Evolutionary conservation across 306 rosid genomes (phyloP), one percentile per base, ranked within the genome.

Genomic region (Styphnolobium japonicum): DNA sequence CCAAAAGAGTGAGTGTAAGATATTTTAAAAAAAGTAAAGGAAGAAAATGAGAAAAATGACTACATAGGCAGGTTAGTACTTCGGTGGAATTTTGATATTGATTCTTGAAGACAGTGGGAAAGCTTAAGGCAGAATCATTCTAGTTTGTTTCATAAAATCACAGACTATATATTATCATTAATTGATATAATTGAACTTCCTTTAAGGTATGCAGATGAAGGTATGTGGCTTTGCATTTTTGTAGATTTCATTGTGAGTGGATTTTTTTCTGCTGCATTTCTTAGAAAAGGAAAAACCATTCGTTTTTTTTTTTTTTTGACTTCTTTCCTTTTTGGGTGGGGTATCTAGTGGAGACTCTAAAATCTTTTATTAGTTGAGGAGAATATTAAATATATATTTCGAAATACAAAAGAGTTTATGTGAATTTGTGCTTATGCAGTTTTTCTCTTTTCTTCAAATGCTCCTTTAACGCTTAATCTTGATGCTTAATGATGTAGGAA

Each of bases 401-500:
- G 8, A 58, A 48, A 27, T 53, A 33, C 5, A 49, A 10, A 22
- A 48, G 39, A 56, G 18, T 73, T 73, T 10, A 45, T 80, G 15
- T n/a, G 3, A 63, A 8, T 40, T 72, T 76, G 77, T 55, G 53
- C 69, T 52, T 40, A 46, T 37, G 81, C 58, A 14, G 14, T 62
- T 53, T 48, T 53, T 61, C 68, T 73, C 31, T 18, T 25, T 57
- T 7, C 73, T 48, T 40, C 49, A 65, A 15, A 64, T 53, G 21
- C 80, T 49, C 48, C 51, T 40, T 69, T 43, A 16, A 49, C 46
- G 63, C 46, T 15, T 71, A n/a, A 76, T 66, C 29, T 65, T 43
- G 76, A 10, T 58, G 16, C 70, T 64, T 46, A 72, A 57, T 72
- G 62, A 67, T 83, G 37, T 64, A 89, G 92, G 90, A 87, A 74